Evolutionary conservation across 2,329 filamentous ascomycete genomes (phyloP).

Genomic region (Nannizziopsis barbatae): DNA sequence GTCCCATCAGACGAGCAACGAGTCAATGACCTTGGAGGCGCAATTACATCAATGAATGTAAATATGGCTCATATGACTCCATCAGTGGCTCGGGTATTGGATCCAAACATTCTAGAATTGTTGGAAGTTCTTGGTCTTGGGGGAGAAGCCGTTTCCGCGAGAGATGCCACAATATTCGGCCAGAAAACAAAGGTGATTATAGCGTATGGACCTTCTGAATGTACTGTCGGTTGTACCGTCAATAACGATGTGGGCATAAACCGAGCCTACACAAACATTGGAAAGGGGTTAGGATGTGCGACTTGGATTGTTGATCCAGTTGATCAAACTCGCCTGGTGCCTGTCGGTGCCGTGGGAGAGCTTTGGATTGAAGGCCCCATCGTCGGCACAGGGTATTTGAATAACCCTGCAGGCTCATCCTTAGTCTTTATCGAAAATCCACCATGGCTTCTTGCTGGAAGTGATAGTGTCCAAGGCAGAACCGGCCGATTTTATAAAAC

Average conservation of each 20-base stretch:
- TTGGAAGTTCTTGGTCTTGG: constrained; percentile 34
- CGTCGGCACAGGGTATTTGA: constrained; percentile 29
- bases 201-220: constrained; percentile 36
- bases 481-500: constrained; percentile 26
- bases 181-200: constrained; percentile 36
- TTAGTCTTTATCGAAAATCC: constrained; percentile 44
- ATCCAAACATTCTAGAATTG: constrained; percentile 32
- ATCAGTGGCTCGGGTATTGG: constrained; percentile 42
- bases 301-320: constrained; percentile 33
- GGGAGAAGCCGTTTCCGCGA: constrained; percentile 35
- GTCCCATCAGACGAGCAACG: constrained; percentile 44
- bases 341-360: constrained; percentile 47
- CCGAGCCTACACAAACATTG: constrained; percentile 31
- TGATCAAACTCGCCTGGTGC: constrained; percentile 34
- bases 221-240: constrained; percentile 32
- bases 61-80: constrained; percentile 51
- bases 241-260: constrained; percentile 28
- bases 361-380: constrained; percentile 50
- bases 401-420: constrained; percentile 38
- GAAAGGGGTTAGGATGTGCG: constrained; percentile 18
- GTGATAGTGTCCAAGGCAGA: constrained; percentile 3
- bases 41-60: constrained; percentile 41
- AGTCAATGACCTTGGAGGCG: constrained; percentile 39
- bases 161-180: constrained; percentile 34
- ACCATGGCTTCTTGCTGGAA: constrained; percentile 13